Evolutionary conservation across 1,284 basidiomycete genomes (phyloP).

Genomic region (Abortiporus biennis): DNA sequence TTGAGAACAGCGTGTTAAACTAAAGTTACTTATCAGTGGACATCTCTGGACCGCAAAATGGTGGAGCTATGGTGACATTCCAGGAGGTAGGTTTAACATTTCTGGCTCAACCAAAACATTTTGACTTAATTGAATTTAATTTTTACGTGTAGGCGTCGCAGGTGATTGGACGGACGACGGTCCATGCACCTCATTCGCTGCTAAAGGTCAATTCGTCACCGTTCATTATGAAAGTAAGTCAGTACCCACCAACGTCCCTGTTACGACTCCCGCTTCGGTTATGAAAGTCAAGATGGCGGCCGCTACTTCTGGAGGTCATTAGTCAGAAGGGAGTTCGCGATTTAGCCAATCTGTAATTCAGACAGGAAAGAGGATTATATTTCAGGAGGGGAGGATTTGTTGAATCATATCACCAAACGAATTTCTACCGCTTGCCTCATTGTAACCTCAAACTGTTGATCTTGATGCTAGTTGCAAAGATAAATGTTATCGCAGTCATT

Average conservation of each 20-base stretch:
- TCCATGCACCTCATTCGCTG: slow-evolving; percentile 18
- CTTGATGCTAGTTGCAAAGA: too few species aligned
- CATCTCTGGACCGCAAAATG: slow-evolving; percentile 52
- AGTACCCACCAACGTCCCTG: slow-evolving; percentile 14
- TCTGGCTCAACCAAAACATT: neutral
- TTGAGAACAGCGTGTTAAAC: neutral
- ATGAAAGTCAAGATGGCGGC: neutral
- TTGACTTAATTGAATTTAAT: too few species aligned
- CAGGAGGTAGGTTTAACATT: slow-evolving; percentile 30
- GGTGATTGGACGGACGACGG: slow-evolving; percentile 37
- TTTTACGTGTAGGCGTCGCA: slow-evolving; percentile 15
- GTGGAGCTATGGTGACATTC: slow-evolving; percentile 44
- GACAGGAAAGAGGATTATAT: too few species aligned
- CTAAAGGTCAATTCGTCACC: slow-evolving; percentile 12
- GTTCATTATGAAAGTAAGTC: slow-evolving; percentile 19
- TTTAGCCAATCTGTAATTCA: too few species aligned
- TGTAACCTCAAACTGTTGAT: too few species aligned
- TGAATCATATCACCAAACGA: too few species aligned
- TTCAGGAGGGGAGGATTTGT: too few species aligned
- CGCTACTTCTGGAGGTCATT: too few species aligned
- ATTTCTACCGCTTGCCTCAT: too few species aligned
- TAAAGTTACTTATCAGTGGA: slow-evolving; percentile 23
- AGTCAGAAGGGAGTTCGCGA: too few species aligned
- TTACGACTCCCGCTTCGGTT: slow-evolving; percentile 11
- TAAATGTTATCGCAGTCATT: too few species aligned